These are phyloP conservation scores for Hanseniaspora lindneri DNA, from an alignment of 805 yeast genomes.

Conservation along the genomic window DNA sequence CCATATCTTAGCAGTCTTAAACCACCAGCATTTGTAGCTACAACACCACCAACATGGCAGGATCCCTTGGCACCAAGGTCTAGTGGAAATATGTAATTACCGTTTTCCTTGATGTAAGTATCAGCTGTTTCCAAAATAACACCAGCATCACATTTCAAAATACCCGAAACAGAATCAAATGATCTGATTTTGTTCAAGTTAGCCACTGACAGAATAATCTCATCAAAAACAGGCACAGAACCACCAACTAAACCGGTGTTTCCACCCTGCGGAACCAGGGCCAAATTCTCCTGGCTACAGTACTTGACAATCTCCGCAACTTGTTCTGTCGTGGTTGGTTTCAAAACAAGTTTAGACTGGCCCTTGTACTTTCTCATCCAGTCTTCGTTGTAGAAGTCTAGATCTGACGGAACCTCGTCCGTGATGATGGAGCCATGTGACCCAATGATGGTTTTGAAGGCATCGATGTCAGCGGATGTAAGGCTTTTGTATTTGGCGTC, in stretches of 20 bases:
- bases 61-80: constrained; percentile 96
- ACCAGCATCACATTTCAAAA: constrained; percentile 82
- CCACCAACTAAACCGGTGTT: constrained; percentile 96
- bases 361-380: constrained; percentile 92
- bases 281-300: constrained; percentile 64
- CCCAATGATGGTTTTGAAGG: constrained; percentile 50
- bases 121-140: constrained; percentile 80
- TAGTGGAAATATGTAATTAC: constrained; percentile 71
- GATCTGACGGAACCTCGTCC: constrained; percentile 40
- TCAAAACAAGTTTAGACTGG: constrained; percentile 66
- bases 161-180: constrained; percentile 74
- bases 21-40: constrained; percentile 95
- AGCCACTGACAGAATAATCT: constrained; percentile 59
- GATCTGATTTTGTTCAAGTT: constrained; percentile 66
- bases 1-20: constrained; percentile 78
- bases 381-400: constrained; percentile 69
- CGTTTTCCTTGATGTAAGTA: constrained; percentile 60
- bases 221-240: constrained; percentile 84
- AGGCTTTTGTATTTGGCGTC: constrained; percentile 41
- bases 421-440: constrained; percentile 28
- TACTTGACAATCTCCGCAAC: constrained; percentile 64
- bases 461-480: constrained; percentile 43
- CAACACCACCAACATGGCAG: constrained; percentile 89
- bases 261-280: constrained; percentile 95
- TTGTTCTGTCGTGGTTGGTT: constrained; percentile 71